phyloP scores from a whole-genome alignment of 257 asterid species.

The Solanum clarkiae region DNA sequence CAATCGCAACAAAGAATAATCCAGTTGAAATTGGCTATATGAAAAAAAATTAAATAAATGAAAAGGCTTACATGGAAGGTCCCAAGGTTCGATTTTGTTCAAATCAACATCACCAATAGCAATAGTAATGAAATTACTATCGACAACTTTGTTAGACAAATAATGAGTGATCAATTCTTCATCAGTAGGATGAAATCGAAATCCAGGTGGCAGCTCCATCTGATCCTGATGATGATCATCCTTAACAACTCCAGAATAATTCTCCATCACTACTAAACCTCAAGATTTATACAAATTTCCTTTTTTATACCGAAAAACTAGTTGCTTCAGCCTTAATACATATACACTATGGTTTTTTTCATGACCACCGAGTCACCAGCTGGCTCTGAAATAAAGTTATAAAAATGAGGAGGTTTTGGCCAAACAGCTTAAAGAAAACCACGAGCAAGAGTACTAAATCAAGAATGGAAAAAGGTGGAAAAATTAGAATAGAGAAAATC shows the following conservation, averaged over 20 bases:
- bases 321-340: not conserved
- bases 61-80: conserved; percentile 47
- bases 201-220: conserved; percentile 64
- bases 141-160: conserved; percentile 37
- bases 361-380: not conserved
- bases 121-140: conserved; percentile 27
- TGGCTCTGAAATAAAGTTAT: not conserved
- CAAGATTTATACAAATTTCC: not conserved
- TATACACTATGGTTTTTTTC: not conserved
- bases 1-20: not conserved
- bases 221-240: conserved; percentile 1
- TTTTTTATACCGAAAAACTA: not conserved
- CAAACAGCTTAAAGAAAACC: not conserved
- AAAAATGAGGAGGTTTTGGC: not conserved
- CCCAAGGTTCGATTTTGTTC: conserved; percentile 81
- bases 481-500: conserved; percentile 11
- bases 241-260: conserved; percentile 7
- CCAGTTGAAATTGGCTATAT: rapidly evolving
- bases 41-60: not conserved
- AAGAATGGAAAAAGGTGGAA: not conserved
- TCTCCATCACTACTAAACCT: conserved; percentile 17
- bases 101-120: conserved; percentile 75
- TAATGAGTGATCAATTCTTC: conserved; percentile 75
- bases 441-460: not conserved
- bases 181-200: conserved; percentile 73